A percentile compares a stretch with the other conserved stretches of the same genome.
These are phyloP conservation scores for Climacium dendroides DNA, from an alignment of 225 moss, liverwort and hornwort genomes.

Conservation along the genomic window DNA sequence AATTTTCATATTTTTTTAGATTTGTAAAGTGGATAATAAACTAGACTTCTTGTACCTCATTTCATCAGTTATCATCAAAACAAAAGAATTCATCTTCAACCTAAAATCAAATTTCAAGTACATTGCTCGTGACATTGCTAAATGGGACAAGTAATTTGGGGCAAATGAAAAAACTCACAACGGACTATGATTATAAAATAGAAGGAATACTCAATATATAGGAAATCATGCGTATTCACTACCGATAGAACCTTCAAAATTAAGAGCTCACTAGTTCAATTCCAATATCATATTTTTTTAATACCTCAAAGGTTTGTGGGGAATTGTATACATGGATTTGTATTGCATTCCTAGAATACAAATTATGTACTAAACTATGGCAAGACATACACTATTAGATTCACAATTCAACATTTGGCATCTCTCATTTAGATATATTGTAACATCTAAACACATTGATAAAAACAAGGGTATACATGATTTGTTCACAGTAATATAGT, in stretches of 20 bases:
- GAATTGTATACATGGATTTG: rapidly evolving
- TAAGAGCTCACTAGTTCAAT: not conserved
- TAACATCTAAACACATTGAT: too few relatives aligned
- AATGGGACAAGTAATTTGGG: not conserved
- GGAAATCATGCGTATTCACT: not conserved
- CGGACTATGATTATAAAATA: rapidly evolving
- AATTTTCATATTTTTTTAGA: not conserved
- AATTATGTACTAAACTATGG: not conserved
- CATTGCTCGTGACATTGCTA: too few relatives aligned
- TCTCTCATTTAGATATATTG: not conserved
- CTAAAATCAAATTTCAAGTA: not conserved
- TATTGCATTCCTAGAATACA: too few relatives aligned
- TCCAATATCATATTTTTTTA: not conserved
- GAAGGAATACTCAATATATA: rapidly evolving
- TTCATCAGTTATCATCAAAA: not conserved
- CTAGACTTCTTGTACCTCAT: not conserved
- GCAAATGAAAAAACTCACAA: rapidly evolving
- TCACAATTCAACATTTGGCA: not conserved
- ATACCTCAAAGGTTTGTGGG: rapidly evolving
- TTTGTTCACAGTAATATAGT: too few relatives aligned
- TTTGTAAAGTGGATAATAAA: not conserved
- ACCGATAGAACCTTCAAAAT: rapidly evolving
- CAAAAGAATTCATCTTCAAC: not conserved
- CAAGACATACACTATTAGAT: not conserved
- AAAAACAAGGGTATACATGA: too few relatives aligned